Evolutionary conservation across 331 rosid genomes (phyloP).

Genomic region (Stylosanthes scabra): DNA sequence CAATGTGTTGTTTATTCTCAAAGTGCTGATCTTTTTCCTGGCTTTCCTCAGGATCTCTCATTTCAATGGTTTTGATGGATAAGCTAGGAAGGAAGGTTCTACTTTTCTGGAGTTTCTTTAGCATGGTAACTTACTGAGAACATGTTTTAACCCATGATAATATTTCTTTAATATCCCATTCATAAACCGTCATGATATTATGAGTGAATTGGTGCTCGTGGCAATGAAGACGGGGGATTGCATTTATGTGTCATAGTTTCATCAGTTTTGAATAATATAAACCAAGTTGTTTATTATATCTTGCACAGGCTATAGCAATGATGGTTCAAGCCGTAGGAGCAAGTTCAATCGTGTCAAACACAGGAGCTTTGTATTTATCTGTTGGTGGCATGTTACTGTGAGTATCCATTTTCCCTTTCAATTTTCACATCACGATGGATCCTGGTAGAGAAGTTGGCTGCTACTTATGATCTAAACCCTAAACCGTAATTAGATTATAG

Average conservation of each 20-base stretch:
- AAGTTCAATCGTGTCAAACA: slow-evolving; percentile 53
- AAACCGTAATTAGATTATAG: slow-evolving; percentile 10
- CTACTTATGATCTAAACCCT: neutral
- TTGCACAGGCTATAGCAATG: slow-evolving; percentile 75
- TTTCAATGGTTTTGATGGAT: slow-evolving; percentile 94
- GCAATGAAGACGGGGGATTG: slow-evolving; percentile 7
- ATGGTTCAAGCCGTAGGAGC: slow-evolving; percentile 79
- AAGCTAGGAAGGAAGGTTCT: slow-evolving; percentile 90
- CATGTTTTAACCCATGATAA: slow-evolving; percentile 1
- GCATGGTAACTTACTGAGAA: slow-evolving; percentile 76
- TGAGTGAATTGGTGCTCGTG: slow-evolving; percentile 21
- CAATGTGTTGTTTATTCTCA: slow-evolving; percentile 32
- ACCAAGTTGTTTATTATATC: slow-evolving; percentile 12
- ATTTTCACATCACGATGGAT: slow-evolving; percentile 20
- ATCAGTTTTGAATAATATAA: slow-evolving; percentile 18
- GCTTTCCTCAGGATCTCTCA: slow-evolving; percentile 69
- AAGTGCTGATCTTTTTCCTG: slow-evolving; percentile 32
- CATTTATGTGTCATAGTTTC: neutral
- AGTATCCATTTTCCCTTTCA: slow-evolving; percentile 45
- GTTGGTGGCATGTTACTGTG: slow-evolving; percentile 95
- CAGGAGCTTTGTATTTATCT: slow-evolving; percentile 72
- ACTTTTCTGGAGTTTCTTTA: slow-evolving; percentile 91
- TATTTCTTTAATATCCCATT: neutral
- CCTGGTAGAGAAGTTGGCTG: slow-evolving; percentile 25
- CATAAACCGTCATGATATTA: slow-evolving; percentile 13